A percentile compares a stretch with the other conserved stretches of the same genome.
Evolutionary conservation across 768 basidiomycete species (phyloP).

Genomic region (Boletus rubescentipes): DNA sequence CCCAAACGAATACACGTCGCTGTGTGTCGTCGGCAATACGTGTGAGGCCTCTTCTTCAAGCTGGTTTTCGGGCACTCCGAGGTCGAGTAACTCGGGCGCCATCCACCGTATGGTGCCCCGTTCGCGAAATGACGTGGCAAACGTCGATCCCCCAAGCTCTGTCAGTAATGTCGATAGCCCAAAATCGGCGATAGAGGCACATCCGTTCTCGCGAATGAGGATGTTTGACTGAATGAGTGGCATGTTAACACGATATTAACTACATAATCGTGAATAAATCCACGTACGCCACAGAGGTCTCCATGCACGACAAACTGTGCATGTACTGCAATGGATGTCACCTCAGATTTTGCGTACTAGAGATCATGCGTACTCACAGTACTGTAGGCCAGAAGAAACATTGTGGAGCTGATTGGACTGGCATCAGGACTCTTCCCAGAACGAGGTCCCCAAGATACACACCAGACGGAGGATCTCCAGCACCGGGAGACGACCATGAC

Average conservation of each 20-base stretch:
- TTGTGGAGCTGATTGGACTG: neutral
- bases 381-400: slow-evolving; percentile 2
- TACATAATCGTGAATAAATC: neutral
- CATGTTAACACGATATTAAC: neutral
- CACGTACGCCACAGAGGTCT: slow-evolving; percentile 9
- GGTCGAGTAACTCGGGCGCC: slow-evolving; percentile 2
- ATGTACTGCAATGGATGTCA: neutral
- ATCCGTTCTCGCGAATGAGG: neutral
- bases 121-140: neutral
- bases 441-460: neutral
- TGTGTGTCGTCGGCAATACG: neutral
- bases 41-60: neutral
- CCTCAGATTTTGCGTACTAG: neutral
- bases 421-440: neutral
- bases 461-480: neutral
- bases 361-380: neutral
- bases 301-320: slow-evolving; percentile 7
- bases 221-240: slow-evolving; percentile 1
- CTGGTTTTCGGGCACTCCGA: neutral
- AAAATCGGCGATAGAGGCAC: slow-evolving; percentile 1
- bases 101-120: neutral
- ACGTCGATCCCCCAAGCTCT: neutral
- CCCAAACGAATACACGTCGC: slow-evolving; percentile 5
- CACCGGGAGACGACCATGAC: neutral
- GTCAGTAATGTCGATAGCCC: slow-evolving; percentile 7